These are phyloP conservation scores for Botryotinia narcissicola DNA, from an alignment of 2,329 filamentous ascomycete species.

Conservation along the genomic window DNA sequence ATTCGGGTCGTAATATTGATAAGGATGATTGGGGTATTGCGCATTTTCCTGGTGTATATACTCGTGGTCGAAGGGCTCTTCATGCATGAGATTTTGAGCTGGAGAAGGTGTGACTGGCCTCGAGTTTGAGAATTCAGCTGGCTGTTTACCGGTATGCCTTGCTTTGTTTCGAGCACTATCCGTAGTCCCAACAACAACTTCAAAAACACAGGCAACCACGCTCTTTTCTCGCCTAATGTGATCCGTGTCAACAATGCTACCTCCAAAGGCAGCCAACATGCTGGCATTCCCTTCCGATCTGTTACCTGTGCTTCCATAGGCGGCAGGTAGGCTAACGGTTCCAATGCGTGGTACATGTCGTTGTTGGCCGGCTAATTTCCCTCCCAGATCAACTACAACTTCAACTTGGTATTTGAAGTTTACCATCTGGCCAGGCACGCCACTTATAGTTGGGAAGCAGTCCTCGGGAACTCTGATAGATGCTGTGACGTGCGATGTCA, in stretches of 20 bases:
- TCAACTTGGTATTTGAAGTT: constrained; percentile 93
- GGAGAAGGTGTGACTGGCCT: constrained; percentile 23
- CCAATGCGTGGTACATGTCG: constrained; percentile 37
- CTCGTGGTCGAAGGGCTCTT: constrained; percentile 25
- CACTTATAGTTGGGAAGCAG: constrained; percentile 85
- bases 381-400: constrained; percentile 87
- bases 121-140: constrained; percentile 27
- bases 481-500: constrained; percentile 77
- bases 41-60: constrained; percentile 17
- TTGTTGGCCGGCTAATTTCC: constrained; percentile 72
- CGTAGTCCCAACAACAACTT: constrained; percentile 80
- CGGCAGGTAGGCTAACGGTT: constrained; percentile 31
- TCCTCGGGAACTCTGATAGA: constrained; percentile 86
- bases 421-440: constrained; percentile 89
- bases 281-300: constrained; percentile 41
- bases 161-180: constrained; percentile 56
- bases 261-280: constrained; percentile 54
- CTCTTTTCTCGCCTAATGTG: constrained; percentile 84
- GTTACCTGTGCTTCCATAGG: constrained; percentile 26
- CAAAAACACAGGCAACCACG: constrained; percentile 83
- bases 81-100: constrained; percentile 30
- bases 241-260: constrained; percentile 82
- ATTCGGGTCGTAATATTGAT: constrained; percentile 37
- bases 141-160: constrained; percentile 30
- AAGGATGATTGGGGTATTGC: constrained; percentile 36